Evolutionary conservation across 495 filamentous ascomycete genomes (phyloP).

Genomic region (Cudoniella acicularis): DNA sequence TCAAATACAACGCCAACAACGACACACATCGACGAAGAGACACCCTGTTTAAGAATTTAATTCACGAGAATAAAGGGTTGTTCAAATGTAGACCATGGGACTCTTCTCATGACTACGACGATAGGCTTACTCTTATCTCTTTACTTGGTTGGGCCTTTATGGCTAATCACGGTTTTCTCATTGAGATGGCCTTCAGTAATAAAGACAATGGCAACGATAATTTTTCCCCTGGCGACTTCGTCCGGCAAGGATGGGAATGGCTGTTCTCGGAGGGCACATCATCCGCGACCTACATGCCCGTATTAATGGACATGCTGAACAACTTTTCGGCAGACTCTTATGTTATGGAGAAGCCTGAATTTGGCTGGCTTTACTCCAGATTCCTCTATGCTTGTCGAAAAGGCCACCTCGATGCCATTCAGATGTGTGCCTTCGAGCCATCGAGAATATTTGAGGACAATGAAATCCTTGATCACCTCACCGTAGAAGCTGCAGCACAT

Average conservation of each 20-base stretch:
- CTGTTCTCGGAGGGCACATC: background rate
- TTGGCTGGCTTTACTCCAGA: background rate
- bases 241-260: background rate
- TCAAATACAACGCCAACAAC: background rate
- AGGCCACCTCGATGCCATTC: conserved; percentile 3
- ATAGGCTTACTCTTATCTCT: background rate
- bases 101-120: background rate
- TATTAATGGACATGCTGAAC: background rate
- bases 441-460: background rate
- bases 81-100: conserved; percentile 11
- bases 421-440: background rate
- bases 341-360: background rate
- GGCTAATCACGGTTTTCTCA: conserved; percentile 5
- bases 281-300: background rate
- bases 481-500: background rate
- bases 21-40: background rate
- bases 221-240: background rate
- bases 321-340: background rate
- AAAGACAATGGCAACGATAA: background rate
- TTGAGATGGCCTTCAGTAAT: background rate
- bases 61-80: background rate
- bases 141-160: conserved; percentile 7
- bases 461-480: background rate
- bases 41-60: background rate
- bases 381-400: background rate